These are phyloP conservation scores for Tuber brumale DNA, from an alignment of 495 filamentous ascomycete species.

Conservation along the genomic window DNA sequence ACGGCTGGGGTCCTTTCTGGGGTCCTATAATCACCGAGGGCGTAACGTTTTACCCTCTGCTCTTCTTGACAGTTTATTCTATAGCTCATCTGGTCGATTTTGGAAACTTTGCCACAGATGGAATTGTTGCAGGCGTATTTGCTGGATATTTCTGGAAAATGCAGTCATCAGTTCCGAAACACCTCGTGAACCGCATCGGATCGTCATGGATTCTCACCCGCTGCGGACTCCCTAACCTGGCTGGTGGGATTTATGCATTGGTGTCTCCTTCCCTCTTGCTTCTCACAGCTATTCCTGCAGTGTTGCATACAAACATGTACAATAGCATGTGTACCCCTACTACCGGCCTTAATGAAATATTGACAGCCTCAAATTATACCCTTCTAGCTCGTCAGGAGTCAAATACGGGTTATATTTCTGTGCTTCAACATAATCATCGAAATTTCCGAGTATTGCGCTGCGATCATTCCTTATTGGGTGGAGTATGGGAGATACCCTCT, in stretches of 20 bases:
- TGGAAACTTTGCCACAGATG: conserved; percentile 22
- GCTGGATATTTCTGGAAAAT: conserved; percentile 58
- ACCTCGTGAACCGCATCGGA: conserved; percentile 56
- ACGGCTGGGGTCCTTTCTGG: conserved; percentile 55
- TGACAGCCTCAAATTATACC: conserved; percentile 53
- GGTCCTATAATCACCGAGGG: conserved; percentile 72
- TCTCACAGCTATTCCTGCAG: conserved; percentile 43
- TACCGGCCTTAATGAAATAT: conserved; percentile 55
- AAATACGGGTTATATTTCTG: conserved; percentile 83
- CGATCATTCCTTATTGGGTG: conserved; percentile 87
- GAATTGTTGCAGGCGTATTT: conserved; percentile 43
- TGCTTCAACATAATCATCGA: conserved; percentile 64
- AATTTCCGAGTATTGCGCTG: conserved; percentile 80
- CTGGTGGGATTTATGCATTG: conserved; percentile 57
- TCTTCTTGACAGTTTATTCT: conserved; percentile 60
- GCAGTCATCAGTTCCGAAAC: conserved; percentile 49
- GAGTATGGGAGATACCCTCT: conserved; percentile 72
- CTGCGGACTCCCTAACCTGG: conserved; percentile 60
- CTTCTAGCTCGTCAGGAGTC: conserved; percentile 76
- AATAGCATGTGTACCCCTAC: conserved; percentile 64
- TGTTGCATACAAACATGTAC: conserved; percentile 57
- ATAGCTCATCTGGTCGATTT: conserved; percentile 45
- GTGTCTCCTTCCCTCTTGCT: conserved; percentile 63
- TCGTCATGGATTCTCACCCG: conserved; percentile 59
- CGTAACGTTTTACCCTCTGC: conserved; percentile 64